Evolutionary conservation across 495 filamentous ascomycete species (phyloP).

Genomic region (Xylaria acuta): DNA sequence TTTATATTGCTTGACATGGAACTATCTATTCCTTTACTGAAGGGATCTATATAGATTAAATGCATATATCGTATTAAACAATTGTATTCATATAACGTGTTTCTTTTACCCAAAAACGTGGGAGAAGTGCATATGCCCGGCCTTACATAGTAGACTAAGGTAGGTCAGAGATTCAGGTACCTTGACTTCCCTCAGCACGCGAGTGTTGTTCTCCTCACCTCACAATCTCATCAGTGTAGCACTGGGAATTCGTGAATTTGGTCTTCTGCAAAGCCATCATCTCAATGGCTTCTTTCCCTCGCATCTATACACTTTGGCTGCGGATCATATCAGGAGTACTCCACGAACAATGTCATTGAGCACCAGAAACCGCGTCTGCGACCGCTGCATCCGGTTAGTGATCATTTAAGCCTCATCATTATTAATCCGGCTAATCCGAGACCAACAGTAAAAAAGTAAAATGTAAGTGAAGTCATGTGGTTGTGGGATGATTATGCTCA

Average conservation of each 20-base stretch:
- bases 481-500: neutral
- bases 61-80: neutral
- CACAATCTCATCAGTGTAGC: neutral
- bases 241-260: neutral
- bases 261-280: neutral
- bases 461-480: constrained; percentile 19
- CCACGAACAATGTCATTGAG: constrained; percentile 18
- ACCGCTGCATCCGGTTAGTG: constrained; percentile 35
- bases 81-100: neutral
- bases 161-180: neutral
- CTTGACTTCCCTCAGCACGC: neutral
- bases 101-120: neutral
- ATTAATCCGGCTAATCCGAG: constrained; percentile 10
- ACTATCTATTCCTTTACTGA: neutral
- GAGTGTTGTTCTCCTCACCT: neutral
- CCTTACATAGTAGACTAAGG: neutral
- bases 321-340: neutral
- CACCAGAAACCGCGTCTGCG: constrained; percentile 33
- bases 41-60: neutral
- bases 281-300: constrained; percentile 1
- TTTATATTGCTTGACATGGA: neutral
- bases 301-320: constrained; percentile 7
- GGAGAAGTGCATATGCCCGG: no score
- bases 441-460: constrained; percentile 34
- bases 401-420: neutral